phyloP scores from a whole-genome alignment of 306 rosid genomes.

The Phaseolus lunatus region DNA sequence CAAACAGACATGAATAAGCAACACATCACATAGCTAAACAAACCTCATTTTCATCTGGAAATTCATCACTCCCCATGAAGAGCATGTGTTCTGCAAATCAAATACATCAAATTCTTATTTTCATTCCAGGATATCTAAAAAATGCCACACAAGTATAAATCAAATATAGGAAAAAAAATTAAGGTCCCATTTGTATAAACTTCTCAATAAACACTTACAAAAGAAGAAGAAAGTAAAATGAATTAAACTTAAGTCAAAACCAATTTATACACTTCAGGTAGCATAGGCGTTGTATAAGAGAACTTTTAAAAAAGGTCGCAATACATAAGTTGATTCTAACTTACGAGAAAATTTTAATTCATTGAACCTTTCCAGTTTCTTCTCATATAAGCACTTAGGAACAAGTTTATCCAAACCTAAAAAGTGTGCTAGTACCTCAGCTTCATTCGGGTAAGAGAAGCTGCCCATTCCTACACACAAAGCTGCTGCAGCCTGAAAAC shows the following conservation, averaged over 20 bases:
- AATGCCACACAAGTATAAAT: background rate
- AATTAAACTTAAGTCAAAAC: background rate
- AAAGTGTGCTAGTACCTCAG: too few species aligned
- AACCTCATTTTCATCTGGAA: conserved; percentile 99
- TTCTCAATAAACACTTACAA: background rate
- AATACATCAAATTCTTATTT: conserved; percentile 3
- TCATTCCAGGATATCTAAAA: background rate
- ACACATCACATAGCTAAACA: conserved; percentile 45
- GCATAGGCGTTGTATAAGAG: too few species aligned
- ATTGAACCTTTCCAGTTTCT: too few species aligned
- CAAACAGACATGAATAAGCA: background rate
- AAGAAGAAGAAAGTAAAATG: background rate
- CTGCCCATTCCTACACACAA: too few species aligned
- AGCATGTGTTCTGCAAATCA: conserved; percentile 94
- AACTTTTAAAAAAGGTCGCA: too few species aligned
- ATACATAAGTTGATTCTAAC: too few species aligned
- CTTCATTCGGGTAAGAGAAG: too few species aligned
- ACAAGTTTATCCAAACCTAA: too few species aligned
- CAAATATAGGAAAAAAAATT: background rate
- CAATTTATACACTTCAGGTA: background rate
- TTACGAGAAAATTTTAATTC: too few species aligned
- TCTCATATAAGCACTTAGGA: too few species aligned
- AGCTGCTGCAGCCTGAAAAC: too few species aligned
- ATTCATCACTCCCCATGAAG: conserved; percentile 95
- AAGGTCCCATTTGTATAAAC: background rate